Conservation (phyloP, 345 rosid genomes). For the Murraya koenigii region DNA sequence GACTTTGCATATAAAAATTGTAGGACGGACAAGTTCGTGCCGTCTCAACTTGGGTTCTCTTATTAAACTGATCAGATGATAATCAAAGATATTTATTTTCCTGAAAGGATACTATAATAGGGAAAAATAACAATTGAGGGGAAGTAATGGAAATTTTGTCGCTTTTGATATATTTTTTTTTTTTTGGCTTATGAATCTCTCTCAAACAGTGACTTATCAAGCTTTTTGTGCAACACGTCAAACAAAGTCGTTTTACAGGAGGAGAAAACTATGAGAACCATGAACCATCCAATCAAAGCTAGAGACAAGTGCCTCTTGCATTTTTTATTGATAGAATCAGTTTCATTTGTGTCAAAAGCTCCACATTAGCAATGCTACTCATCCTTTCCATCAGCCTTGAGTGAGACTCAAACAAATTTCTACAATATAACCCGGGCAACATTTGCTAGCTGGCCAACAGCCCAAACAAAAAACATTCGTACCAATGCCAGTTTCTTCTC, state of each 20-base stretch:
- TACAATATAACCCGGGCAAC: constrained; percentile 4
- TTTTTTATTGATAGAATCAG: constrained; percentile 14
- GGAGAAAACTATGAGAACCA: constrained; percentile 12
- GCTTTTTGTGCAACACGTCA: not conserved
- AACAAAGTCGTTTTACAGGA: not conserved
- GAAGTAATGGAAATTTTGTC: constrained; percentile 1
- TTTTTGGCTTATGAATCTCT: not conserved
- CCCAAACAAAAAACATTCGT: constrained; percentile 6
- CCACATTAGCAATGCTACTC: constrained; percentile 8
- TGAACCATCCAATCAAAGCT: constrained; percentile 25
- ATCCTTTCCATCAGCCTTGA: constrained; percentile 24
- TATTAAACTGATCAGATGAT: constrained; percentile 23
- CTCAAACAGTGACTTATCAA: not conserved
- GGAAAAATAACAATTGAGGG: constrained; percentile 3
- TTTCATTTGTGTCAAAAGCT: constrained; percentile 17
- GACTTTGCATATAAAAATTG: constrained; percentile 17
- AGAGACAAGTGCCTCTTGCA: constrained; percentile 18
- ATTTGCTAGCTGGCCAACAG: not conserved
- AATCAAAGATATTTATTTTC: constrained; percentile 12
- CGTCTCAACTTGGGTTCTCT: constrained; percentile 24
- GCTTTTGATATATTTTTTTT: constrained; percentile 4
- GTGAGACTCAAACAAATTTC: not conserved
- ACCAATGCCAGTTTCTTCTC: constrained; percentile 34
- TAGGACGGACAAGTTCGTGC: constrained; percentile 22
- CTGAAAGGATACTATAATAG: constrained; percentile 13